Evolutionary conservation across 1,284 basidiomycete species (phyloP).

Genomic region (Phellopilus nigrolimitatus): DNA sequence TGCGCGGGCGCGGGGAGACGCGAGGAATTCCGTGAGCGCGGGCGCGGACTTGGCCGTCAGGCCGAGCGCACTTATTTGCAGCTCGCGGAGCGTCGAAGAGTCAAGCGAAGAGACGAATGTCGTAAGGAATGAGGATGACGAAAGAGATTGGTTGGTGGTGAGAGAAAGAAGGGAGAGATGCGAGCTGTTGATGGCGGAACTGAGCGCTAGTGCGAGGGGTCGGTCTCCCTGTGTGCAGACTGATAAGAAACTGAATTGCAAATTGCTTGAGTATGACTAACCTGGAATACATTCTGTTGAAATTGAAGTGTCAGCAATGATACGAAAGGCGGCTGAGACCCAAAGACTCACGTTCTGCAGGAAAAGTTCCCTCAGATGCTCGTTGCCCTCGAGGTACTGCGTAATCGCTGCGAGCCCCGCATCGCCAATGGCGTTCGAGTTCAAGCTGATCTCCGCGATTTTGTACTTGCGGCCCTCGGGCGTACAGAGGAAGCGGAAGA

Average conservation of each 20-base stretch:
- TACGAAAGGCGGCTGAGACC: constrained; percentile 16
- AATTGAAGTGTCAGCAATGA: constrained; percentile 28
- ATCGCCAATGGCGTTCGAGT: constrained; percentile 51
- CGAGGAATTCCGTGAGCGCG: constrained; percentile 44
- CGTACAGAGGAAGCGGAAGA: constrained; percentile 55
- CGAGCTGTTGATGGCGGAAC: constrained; percentile 46
- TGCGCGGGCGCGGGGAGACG: constrained; percentile 43
- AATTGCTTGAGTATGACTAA: constrained; percentile 12
- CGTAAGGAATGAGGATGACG: constrained; percentile 45
- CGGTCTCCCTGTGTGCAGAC: constrained; percentile 35
- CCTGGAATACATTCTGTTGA: constrained; percentile 25
- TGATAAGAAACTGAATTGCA: constrained; percentile 4
- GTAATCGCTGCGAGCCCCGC: constrained; percentile 48
- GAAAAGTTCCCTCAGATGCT: constrained; percentile 41
- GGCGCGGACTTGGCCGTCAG: constrained; percentile 44
- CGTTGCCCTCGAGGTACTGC: constrained; percentile 47
- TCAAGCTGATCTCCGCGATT: constrained; percentile 53
- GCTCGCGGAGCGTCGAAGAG: constrained; percentile 43
- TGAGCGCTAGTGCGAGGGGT: constrained; percentile 33
- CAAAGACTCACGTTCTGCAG: constrained; percentile 49
- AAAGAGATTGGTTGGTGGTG: constrained; percentile 36
- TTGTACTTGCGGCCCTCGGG: constrained; percentile 40
- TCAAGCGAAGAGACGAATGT: constrained; percentile 45
- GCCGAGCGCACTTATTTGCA: constrained; percentile 51
- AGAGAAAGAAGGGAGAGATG: constrained; percentile 41